phyloP scores from a whole-genome alignment of 257 asterid species.

The Misopates orontium region DNA sequence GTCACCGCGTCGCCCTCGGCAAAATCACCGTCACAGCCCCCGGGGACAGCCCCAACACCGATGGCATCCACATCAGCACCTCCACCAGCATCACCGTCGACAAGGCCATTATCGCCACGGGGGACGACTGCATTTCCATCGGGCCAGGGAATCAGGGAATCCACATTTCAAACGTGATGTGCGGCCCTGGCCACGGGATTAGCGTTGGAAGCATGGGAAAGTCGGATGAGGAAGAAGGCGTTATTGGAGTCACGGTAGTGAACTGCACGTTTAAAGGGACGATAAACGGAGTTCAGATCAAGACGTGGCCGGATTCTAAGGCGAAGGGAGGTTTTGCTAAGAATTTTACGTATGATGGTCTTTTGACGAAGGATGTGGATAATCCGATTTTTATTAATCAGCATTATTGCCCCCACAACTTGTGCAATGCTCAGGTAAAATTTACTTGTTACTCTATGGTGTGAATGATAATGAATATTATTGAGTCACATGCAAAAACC shows the following conservation, averaged over 20 bases:
- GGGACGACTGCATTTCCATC: slow-evolving; percentile 63
- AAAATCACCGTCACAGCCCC: slow-evolving; percentile 44
- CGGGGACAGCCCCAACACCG: slow-evolving; percentile 54
- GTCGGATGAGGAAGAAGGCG: slow-evolving; percentile 25
- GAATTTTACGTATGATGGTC: slow-evolving; percentile 35
- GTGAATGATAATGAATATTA: too few species aligned
- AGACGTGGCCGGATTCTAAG: slow-evolving; percentile 56
- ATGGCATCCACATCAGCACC: slow-evolving; percentile 51
- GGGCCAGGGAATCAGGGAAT: slow-evolving; percentile 38
- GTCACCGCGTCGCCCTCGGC: slow-evolving; percentile 38
- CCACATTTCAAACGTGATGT: slow-evolving; percentile 32
- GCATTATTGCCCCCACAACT: slow-evolving; percentile 43
- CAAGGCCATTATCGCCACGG: slow-evolving; percentile 38
- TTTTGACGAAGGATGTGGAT: slow-evolving; percentile 40
- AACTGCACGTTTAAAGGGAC: slow-evolving; percentile 45
- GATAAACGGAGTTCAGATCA: slow-evolving; percentile 58
- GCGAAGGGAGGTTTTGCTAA: slow-evolving; percentile 39
- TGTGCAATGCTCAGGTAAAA: slow-evolving; percentile 32
- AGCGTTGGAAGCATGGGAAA: slow-evolving; percentile 59
- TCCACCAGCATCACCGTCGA: slow-evolving; percentile 40
- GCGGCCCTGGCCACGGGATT: slow-evolving; percentile 72
- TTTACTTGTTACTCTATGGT: background rate
- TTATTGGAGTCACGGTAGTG: slow-evolving; percentile 31
- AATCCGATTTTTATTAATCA: slow-evolving; percentile 62
- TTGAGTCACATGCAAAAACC: too few species aligned